These are phyloP conservation scores for Ceriops tagal DNA, from an alignment of 345 rosid species.

Conservation along the genomic window DNA sequence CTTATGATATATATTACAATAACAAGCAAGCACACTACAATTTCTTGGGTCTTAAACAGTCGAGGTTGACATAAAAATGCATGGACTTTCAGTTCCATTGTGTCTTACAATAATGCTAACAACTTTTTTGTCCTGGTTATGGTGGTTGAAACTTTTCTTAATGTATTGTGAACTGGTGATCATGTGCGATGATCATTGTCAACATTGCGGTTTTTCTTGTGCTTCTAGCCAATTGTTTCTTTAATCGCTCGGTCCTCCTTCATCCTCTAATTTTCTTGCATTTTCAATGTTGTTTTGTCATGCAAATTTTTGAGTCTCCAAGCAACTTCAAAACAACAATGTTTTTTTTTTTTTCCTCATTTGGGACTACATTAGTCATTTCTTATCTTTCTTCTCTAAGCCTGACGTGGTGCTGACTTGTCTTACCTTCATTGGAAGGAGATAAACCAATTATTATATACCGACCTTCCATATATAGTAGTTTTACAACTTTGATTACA, in stretches of 20 bases:
- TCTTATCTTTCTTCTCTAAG: not conserved
- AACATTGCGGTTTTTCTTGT: too few species aligned
- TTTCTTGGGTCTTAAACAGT: not conserved
- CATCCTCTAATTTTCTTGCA: too few species aligned
- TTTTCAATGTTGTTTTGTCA: too few species aligned
- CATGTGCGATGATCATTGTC: too few species aligned
- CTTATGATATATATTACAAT: too few species aligned
- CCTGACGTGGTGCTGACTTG: conserved; percentile 22
- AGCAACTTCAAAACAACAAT: not conserved
- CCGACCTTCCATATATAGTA: not conserved
- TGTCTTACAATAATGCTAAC: conserved; percentile 28
- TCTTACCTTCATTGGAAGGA: conserved; percentile 11
- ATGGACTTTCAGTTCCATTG: not conserved
- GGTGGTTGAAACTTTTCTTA: too few species aligned
- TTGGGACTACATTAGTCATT: not conserved
- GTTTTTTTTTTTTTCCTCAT: too few species aligned
- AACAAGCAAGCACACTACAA: not conserved
- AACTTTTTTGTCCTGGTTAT: conserved; percentile 11
- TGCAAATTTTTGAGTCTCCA: not conserved
- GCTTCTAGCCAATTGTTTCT: too few species aligned
- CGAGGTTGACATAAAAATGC: conserved; percentile 21
- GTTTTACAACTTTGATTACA: not conserved
- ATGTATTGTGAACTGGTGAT: too few species aligned
- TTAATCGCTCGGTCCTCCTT: too few species aligned
- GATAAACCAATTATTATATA: not conserved